A percentile compares a stretch with the other conserved stretches of the same genome.
phyloP scores from a whole-genome alignment of 305 asterid species.

The Stenogyne calaminthoides region DNA sequence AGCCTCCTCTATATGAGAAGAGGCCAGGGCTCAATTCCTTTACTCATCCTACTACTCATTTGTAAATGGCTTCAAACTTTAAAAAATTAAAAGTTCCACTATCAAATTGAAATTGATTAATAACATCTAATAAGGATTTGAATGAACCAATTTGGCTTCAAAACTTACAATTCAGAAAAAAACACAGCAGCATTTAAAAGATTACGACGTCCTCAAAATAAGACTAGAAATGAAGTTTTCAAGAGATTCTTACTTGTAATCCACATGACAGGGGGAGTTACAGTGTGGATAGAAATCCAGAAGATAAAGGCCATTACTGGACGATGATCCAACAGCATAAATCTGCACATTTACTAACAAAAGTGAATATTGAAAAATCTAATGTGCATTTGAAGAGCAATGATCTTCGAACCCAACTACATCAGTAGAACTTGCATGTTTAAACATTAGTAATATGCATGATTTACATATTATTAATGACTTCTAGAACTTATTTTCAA shows the following conservation, averaged over 20 bases:
- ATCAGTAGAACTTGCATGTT: not conserved
- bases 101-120: not conserved
- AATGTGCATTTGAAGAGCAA: not conserved
- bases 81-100: not conserved
- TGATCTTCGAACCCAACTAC: not conserved
- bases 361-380: slow-evolving; percentile 8
- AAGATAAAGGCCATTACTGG: slow-evolving; percentile 71
- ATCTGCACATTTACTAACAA: slow-evolving; percentile 52
- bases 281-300: slow-evolving; percentile 85
- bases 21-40: not conserved
- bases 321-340: slow-evolving; percentile 78
- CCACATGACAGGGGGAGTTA: slow-evolving; percentile 81
- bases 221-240: not conserved
- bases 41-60: not conserved
- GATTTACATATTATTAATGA: slow-evolving; percentile 5
- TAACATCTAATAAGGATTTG: slow-evolving; percentile 6
- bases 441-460: too few relatives aligned
- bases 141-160: not conserved
- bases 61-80: not conserved
- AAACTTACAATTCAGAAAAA: not conserved
- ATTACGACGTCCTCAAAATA: slow-evolving; percentile 4
- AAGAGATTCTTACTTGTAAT: slow-evolving; percentile 57
- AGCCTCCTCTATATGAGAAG: not conserved
- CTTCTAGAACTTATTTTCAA: slow-evolving; percentile 9
- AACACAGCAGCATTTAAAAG: slow-evolving; percentile 12